phyloP scores from a whole-genome alignment of 495 filamentous ascomycete genomes.

The Friedmanniomyces endolithicus region DNA sequence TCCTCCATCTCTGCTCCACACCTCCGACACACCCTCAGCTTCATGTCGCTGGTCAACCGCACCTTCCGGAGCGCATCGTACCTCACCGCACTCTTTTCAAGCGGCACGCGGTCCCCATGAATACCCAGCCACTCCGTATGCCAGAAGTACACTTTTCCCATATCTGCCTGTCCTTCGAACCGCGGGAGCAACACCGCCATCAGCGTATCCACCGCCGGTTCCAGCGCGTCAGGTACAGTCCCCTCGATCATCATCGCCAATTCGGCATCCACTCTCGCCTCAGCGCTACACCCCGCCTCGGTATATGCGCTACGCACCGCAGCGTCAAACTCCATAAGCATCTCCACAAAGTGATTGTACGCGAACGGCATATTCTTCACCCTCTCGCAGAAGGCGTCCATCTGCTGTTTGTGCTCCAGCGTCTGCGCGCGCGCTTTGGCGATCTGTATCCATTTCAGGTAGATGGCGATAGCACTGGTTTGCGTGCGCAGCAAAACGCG shows the following conservation, averaged over 20 bases:
- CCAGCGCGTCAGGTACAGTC: slow-evolving; percentile 5
- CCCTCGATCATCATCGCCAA: slow-evolving; percentile 3
- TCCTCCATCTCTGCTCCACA: slow-evolving; percentile 57
- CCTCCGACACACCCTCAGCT: slow-evolving; percentile 42
- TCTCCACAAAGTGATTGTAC: not conserved
- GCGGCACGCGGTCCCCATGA: not conserved
- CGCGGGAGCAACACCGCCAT: slow-evolving; percentile 4
- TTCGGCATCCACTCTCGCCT: slow-evolving; percentile 12
- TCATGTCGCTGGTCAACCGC: slow-evolving; percentile 8
- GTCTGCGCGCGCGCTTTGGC: not conserved
- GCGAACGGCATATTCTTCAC: slow-evolving; percentile 5
- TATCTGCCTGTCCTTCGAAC: not conserved
- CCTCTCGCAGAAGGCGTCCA: not conserved
- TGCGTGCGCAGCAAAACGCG: slow-evolving; percentile 8
- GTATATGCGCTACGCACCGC: slow-evolving; percentile 12
- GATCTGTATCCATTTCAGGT: not conserved
- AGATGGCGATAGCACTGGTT: not conserved
- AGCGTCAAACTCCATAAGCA: slow-evolving; percentile 12
- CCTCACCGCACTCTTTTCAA: not conserved
- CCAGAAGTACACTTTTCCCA: slow-evolving; percentile 13
- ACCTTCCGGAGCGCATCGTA: slow-evolving; percentile 21
- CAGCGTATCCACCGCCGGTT: slow-evolving; percentile 3
- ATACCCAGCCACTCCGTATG: slow-evolving; percentile 14
- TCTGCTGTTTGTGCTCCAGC: not conserved
- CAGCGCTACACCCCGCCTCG: not conserved